Evolutionary conservation across 1,139 yeast genomes (phyloP).

Genomic region (Candida frijolesensis): DNA sequence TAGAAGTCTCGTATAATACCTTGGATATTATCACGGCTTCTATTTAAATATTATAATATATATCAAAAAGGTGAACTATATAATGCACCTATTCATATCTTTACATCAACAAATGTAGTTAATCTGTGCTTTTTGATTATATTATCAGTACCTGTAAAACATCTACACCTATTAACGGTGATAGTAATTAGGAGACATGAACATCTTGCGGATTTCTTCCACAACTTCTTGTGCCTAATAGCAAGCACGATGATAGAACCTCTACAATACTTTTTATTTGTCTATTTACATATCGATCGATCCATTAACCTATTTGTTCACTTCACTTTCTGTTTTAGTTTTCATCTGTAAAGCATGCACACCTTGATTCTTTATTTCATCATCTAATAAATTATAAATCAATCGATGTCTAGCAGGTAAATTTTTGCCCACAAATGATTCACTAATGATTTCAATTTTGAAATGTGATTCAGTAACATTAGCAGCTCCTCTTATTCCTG

Average conservation of each 20-base stretch:
- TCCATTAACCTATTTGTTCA: conserved; percentile 25
- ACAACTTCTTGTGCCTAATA: too few relatives aligned
- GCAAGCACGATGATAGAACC: too few relatives aligned
- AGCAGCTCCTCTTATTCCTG: conserved; percentile 72
- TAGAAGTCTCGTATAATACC: too few relatives aligned
- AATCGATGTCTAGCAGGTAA: conserved; percentile 81
- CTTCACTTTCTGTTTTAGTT: conserved; percentile 75
- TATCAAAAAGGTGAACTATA: too few relatives aligned
- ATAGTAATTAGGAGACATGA: too few relatives aligned
- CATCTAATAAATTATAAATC: conserved; percentile 68
- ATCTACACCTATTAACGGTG: too few relatives aligned
- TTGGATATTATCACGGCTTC: background rate
- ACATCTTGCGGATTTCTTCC: too few relatives aligned
- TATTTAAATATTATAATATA: background rate
- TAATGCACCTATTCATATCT: too few relatives aligned
- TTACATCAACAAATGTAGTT: too few relatives aligned
- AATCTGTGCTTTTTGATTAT: too few relatives aligned
- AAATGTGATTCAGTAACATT: conserved; percentile 88
- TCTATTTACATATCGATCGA: background rate
- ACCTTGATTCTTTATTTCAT: conserved; percentile 70
- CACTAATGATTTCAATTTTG: conserved; percentile 69
- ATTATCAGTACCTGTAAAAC: too few relatives aligned
- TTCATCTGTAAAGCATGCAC: conserved; percentile 89
- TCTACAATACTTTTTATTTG: too few relatives aligned
- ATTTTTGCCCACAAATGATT: conserved; percentile 63